These are phyloP conservation scores for Actinomucor elegans DNA, from an alignment of 371 early-diverging fungal species.

Conservation along the genomic window DNA sequence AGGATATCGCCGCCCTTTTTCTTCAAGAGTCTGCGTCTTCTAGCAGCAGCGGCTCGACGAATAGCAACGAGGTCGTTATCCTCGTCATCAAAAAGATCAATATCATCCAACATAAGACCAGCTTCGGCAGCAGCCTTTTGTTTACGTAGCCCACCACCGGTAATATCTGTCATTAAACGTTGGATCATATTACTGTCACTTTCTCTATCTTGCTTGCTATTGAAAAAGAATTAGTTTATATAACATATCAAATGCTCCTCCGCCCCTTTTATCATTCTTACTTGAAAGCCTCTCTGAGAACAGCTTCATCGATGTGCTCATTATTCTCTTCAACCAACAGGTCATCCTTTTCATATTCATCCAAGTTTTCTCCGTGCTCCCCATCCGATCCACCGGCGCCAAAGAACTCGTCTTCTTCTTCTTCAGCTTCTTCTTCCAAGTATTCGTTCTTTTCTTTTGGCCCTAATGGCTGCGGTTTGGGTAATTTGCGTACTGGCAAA, in stretches of 20 bases:
- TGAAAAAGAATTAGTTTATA: neutral
- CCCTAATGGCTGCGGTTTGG: neutral
- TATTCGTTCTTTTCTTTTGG: conserved; percentile 25
- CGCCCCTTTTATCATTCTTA: conserved; percentile 4
- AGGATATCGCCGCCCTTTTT: conserved; percentile 29
- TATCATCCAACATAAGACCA: conserved; percentile 42
- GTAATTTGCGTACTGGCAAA: neutral
- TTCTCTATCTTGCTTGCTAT: conserved; percentile 37
- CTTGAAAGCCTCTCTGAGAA: conserved; percentile 33
- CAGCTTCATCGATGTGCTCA: conserved; percentile 37
- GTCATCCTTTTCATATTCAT: conserved; percentile 47
- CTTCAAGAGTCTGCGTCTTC: conserved; percentile 31
- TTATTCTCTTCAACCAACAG: conserved; percentile 42
- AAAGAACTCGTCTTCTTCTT: conserved; percentile 51
- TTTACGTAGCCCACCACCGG: conserved; percentile 42
- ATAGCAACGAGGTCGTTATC: conserved; percentile 42
- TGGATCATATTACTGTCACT: conserved; percentile 41
- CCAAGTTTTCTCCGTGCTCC: conserved; percentile 33
- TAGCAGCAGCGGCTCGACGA: conserved; percentile 32
- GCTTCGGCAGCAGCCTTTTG: conserved; percentile 36
- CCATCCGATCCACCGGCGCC: conserved; percentile 42
- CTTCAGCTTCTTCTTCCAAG: conserved; percentile 50
- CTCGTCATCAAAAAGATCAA: conserved; percentile 39
- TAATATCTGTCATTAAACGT: conserved; percentile 45
- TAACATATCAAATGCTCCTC: neutral